phyloP scores from a whole-genome alignment of 306 rosid species.

The Potentilla sterilis region DNA sequence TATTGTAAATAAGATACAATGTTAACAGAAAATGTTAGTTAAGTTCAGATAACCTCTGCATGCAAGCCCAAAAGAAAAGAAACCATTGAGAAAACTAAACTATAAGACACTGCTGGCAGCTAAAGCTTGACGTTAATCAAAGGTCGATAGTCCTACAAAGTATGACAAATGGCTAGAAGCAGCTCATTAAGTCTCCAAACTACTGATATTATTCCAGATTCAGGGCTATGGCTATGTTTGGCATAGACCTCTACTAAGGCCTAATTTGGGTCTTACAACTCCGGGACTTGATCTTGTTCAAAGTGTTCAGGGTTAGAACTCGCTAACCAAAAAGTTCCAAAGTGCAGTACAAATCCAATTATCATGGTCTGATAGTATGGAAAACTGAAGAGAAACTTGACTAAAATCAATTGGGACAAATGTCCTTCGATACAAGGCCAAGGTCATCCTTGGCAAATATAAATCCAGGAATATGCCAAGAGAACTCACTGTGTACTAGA shows the following conservation, averaged over 20 bases:
- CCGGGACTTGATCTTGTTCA: not conserved
- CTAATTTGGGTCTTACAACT: not conserved
- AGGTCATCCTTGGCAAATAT: not conserved
- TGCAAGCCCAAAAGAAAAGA: not conserved
- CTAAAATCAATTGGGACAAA: not conserved
- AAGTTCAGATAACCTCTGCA: not conserved
- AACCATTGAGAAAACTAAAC: not conserved
- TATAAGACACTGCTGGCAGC: not conserved
- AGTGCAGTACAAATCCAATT: not conserved
- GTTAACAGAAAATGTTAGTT: not conserved
- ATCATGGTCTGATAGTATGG: not conserved
- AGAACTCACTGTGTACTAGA: not conserved
- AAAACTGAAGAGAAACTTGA: not conserved
- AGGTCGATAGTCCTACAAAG: not conserved
- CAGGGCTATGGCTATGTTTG: not conserved
- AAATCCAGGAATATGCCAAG: not conserved
- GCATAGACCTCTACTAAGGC: not conserved
- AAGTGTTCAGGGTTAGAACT: not conserved
- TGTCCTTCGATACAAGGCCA: not conserved
- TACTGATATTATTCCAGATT: not conserved
- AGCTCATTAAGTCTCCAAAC: not conserved
- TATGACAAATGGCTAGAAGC: not conserved
- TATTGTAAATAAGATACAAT: not conserved
- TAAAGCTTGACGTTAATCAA: not conserved
- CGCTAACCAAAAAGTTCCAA: not conserved